These are phyloP conservation scores for Diaporthe nobilis DNA, from an alignment of 2,329 filamentous ascomycete species.

Conservation along the genomic window DNA sequence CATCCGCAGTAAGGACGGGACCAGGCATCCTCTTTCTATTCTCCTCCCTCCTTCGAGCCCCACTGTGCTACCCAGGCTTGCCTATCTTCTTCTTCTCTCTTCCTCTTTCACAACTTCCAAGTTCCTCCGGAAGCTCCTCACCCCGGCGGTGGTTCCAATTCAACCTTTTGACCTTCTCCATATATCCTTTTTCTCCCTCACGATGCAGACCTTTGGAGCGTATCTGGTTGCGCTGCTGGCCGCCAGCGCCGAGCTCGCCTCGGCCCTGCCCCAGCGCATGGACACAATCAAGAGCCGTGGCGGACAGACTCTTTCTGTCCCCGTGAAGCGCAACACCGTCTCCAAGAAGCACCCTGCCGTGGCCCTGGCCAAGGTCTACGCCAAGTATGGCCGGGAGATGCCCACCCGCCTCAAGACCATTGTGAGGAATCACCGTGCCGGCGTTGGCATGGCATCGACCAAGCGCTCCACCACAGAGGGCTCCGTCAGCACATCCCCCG, in stretches of 20 bases:
- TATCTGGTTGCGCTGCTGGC: constrained; percentile 41
- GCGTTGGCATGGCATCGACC: constrained; percentile 16
- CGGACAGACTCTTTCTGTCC: constrained; percentile 37
- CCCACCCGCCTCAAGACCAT: constrained; percentile 39
- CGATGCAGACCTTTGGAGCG: constrained; percentile 41
- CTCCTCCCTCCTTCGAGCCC: not conserved
- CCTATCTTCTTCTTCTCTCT: not conserved
- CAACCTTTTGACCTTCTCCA: not conserved
- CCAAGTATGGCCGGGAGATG: constrained; percentile 42
- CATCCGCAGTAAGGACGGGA: constrained; percentile 11
- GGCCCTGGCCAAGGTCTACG: constrained; percentile 43
- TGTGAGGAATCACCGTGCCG: constrained; percentile 40
- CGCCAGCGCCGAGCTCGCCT: constrained; percentile 43
- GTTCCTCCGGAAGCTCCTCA: constrained; percentile 16
- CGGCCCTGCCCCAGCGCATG: constrained; percentile 42
- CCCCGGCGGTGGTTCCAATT: constrained; percentile 39
- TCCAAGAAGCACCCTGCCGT: constrained; percentile 42
- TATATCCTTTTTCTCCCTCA: constrained; percentile 6
- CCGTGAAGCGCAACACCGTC: constrained; percentile 39
- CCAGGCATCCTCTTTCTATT: constrained; percentile 19
- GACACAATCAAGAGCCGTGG: constrained; percentile 26
- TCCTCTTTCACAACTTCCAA: not conserved
- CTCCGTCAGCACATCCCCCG: constrained; percentile 28
- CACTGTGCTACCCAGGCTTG: not conserved
- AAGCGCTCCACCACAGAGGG: constrained; percentile 37